A percentile compares a stretch with the other conserved stretches of the same genome.
These are phyloP conservation scores for Chytriomyces confervae DNA, from an alignment of 192 early-diverging fungal genomes.

Conservation along the genomic window DNA sequence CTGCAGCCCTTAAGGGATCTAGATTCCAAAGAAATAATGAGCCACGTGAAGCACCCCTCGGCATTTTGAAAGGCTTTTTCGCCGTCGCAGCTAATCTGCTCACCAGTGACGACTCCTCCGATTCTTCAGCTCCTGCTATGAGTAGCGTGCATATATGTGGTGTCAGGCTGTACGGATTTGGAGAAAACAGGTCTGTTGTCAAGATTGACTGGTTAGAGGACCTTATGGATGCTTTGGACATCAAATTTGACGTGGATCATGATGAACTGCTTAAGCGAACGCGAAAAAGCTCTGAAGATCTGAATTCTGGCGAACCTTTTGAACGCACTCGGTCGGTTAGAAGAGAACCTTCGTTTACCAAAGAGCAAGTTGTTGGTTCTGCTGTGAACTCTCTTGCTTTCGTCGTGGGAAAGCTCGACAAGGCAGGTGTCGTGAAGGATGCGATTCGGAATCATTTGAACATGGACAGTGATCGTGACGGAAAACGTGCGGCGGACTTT, in stretches of 20 bases:
- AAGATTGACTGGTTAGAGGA: background rate
- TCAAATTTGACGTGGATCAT: slow-evolving; percentile 2
- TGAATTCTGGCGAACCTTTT: background rate
- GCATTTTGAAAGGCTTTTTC: background rate
- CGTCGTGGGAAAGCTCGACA: background rate
- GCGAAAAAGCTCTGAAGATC: background rate
- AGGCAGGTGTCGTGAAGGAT: background rate
- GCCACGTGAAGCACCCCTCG: background rate
- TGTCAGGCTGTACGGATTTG: background rate
- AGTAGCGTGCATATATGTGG: background rate
- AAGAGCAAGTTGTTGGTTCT: background rate
- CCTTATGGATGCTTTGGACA: background rate
- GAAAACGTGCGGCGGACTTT: background rate
- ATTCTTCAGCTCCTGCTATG: background rate
- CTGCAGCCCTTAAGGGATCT: background rate
- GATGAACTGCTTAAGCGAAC: background rate
- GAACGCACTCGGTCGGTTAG: background rate
- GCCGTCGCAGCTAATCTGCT: background rate
- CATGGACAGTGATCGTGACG: background rate
- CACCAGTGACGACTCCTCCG: background rate
- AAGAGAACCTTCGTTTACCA: background rate
- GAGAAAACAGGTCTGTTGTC: background rate
- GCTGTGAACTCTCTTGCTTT: background rate
- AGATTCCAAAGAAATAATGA: too few relatives aligned
- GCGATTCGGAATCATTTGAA: background rate